Evolutionary conservation across 2,329 filamentous ascomycete genomes (phyloP), one percentile per base, ranked within the genome.

Genomic region (Drechslera avenae): DNA sequence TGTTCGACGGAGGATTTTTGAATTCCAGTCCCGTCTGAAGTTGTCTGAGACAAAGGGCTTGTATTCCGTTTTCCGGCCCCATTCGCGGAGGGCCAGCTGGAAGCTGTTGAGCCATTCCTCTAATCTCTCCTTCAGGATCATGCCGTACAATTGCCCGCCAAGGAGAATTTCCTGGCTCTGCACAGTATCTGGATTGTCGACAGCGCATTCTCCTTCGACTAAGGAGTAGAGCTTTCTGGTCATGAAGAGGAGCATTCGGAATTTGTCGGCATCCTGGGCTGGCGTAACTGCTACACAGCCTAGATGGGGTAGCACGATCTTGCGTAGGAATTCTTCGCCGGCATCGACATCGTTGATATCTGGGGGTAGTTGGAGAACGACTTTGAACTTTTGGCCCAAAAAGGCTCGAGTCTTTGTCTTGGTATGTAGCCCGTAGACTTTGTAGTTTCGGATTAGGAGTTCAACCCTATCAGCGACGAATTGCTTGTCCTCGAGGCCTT

Each of bases 401-500:
- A 92, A 96, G 28, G 91, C 84, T 56, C 93, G 82, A 35, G 91
- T 96, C 68, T 93, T 87, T 12, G 84, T 82, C 75, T 87, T 89
- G 58, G 85, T 90, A 76, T 96, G 91, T 28, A 97, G 79, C 40
- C 85, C 84, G 75, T 97, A 97, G 17, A 84, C 84, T 75, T 97
- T 97, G 83, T 96, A 99, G 28, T 92, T 96, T 62, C 94, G 86
- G 60, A 99, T 78, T 42, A 99, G 79, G 51, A 97, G 79, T 78
- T 99, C 94, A 23, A 97, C 89, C 60, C 94, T 89, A 76, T 97
- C 92, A 5, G 91, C 96, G 59, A 97, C 84, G 77, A 97, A 97
- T 10, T 81, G 78, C 66, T 93, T 96, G 71, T 95, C 94, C 48
- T 90, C 82, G 30, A 90, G 81, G 6, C 89, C 89, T 69, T 91